Evolutionary conservation across 2,329 filamentous ascomycete species (phyloP).

Genomic region (Thelonectria discophora): DNA sequence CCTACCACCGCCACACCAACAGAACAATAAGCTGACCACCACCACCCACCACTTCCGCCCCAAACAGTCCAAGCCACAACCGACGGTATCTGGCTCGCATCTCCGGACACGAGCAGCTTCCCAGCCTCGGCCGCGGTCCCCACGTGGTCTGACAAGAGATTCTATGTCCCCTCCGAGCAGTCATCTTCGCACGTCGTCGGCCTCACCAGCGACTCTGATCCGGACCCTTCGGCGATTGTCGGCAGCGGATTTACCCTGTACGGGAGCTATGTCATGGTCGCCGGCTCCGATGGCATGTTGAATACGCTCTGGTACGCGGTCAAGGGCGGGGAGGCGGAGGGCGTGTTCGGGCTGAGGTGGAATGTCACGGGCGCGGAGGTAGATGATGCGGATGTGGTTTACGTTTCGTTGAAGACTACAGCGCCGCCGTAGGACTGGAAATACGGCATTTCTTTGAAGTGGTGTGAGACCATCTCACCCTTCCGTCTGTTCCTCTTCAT

Average conservation of each 20-base stretch:
- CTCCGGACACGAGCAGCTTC: constrained; percentile 20
- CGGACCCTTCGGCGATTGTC: background rate
- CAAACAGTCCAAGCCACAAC: constrained; percentile 8
- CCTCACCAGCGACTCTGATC: constrained; percentile 7
- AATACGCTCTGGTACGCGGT: constrained; percentile 20
- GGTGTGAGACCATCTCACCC: too few relatives aligned
- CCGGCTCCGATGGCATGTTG: background rate
- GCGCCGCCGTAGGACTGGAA: background rate
- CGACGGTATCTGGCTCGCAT: constrained; percentile 13
- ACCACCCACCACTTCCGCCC: background rate
- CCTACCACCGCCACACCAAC: too few relatives aligned
- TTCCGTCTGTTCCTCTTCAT: too few relatives aligned
- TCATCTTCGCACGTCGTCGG: constrained; percentile 19
- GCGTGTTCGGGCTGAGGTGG: constrained; percentile 22
- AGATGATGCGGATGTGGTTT: background rate
- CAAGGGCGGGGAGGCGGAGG: constrained; percentile 6
- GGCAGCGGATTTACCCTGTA: constrained; percentile 21
- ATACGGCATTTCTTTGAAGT: too few relatives aligned
- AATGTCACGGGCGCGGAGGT: constrained; percentile 13
- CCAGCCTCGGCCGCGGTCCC: constrained; percentile 5
- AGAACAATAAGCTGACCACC: background rate
- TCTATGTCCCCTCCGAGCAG: constrained; percentile 15
- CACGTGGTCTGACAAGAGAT: constrained; percentile 18
- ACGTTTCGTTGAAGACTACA: background rate
- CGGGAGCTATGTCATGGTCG: constrained; percentile 6